A percentile compares a stretch with the other conserved stretches of the same genome.
phyloP scores from a whole-genome alignment of 2,329 filamentous ascomycete genomes.

The Neofusicoccum umdonicola region DNA sequence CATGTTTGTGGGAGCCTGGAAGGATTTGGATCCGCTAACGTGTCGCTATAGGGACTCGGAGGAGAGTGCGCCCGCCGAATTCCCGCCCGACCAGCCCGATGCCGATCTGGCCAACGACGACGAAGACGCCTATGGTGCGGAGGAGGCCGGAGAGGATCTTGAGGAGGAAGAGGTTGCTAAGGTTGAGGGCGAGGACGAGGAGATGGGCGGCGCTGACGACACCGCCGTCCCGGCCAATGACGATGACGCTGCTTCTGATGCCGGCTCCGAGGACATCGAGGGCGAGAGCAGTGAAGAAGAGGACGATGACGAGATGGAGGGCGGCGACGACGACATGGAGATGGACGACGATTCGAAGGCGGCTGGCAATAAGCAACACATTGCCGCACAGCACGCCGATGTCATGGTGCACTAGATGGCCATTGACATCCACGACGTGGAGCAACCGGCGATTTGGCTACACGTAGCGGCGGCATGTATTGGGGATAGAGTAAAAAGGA shows the following conservation, averaged over 20 bases:
- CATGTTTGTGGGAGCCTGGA: neutral
- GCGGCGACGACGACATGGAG: conserved; percentile 58
- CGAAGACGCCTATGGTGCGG: conserved; percentile 80
- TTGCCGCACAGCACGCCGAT: conserved; percentile 26
- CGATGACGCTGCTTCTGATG: conserved; percentile 65
- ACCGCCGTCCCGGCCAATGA: conserved; percentile 52
- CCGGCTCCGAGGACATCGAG: conserved; percentile 75
- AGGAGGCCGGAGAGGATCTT: conserved; percentile 72
- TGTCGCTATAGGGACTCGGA: conserved; percentile 80
- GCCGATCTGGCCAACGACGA: conserved; percentile 85
- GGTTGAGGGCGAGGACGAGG: conserved; percentile 62
- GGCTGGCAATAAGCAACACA: conserved; percentile 26
- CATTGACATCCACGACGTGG: neutral
- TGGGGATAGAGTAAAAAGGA: conserved; percentile 1
- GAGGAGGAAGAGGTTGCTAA: conserved; percentile 46
- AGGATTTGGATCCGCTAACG: neutral
- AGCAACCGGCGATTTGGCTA: neutral
- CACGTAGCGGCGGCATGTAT: neutral
- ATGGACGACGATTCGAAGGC: conserved; percentile 52
- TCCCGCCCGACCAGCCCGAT: conserved; percentile 95
- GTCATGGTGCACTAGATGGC: conserved; percentile 39
- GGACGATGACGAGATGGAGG: conserved; percentile 63
- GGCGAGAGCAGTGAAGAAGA: conserved; percentile 72
- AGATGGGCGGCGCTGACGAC: conserved; percentile 71
- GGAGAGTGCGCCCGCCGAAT: conserved; percentile 91